Percentiles rank a stretch among this genome's conserved stretches.
phyloP scores from a whole-genome alignment of 1,284 basidiomycete genomes.

The Caloboletus firmus region DNA sequence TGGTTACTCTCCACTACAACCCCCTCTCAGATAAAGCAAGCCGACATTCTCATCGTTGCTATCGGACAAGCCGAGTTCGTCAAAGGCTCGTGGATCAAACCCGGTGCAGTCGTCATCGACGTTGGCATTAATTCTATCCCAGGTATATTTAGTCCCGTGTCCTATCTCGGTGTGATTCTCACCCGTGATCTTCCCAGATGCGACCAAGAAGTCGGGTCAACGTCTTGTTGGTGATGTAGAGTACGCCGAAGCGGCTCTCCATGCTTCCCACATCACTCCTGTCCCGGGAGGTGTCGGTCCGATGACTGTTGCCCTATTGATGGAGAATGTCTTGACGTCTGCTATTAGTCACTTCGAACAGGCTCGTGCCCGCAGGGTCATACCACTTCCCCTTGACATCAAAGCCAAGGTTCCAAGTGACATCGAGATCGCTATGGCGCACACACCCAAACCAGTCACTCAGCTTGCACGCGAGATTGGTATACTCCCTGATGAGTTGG shows the following conservation, averaged over 20 bases:
- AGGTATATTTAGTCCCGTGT: conserved; percentile 45
- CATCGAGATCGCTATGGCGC: conserved; percentile 95
- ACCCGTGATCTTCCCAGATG: conserved; percentile 48
- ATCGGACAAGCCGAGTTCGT: conserved; percentile 92
- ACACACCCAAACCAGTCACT: conserved; percentile 88
- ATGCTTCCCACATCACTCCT: conserved; percentile 92
- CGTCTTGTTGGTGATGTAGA: conserved; percentile 97
- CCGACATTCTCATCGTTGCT: conserved; percentile 92
- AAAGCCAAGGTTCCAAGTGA: conserved; percentile 90
- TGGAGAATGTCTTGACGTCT: conserved; percentile 90
- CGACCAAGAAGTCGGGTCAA: conserved; percentile 92
- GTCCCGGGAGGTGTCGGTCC: conserved; percentile 99
- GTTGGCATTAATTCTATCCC: conserved; percentile 98
- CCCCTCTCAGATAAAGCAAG: conserved; percentile 64
- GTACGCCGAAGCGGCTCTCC: conserved; percentile 71
- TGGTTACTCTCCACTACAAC: conserved; percentile 8
- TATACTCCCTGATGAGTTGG: conserved; percentile 83
- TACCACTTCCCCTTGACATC: conserved; percentile 77
- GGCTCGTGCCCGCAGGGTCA: conserved; percentile 65
- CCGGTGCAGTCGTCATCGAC: conserved; percentile 91
- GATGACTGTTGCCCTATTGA: conserved; percentile 99
- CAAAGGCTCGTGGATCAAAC: conserved; percentile 94
- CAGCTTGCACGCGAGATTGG: conserved; percentile 90
- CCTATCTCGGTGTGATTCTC: background rate
- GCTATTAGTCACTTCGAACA: conserved; percentile 82